Conservation (phyloP, 208 protist species). For the Acanthamoeba royreba region DNA sequence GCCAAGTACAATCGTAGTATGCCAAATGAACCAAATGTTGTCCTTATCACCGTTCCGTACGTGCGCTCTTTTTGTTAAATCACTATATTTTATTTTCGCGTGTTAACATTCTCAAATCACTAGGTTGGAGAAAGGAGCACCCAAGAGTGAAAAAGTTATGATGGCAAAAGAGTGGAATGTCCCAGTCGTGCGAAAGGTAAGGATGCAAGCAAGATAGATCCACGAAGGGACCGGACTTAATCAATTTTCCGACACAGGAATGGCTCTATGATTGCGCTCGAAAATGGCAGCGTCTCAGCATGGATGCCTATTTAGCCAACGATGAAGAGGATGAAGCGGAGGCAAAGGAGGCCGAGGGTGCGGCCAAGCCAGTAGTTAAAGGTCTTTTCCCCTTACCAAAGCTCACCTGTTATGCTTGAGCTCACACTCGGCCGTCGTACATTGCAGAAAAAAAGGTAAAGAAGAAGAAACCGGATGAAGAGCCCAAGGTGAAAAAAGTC, state of each 20-base stretch:
- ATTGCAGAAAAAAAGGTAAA: neutral
- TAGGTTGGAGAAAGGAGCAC: neutral
- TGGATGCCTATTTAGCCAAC: neutral
- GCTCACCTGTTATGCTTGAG: neutral
- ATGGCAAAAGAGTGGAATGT: neutral
- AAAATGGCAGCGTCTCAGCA: neutral
- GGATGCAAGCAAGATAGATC: too few relatives aligned
- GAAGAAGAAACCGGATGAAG: neutral
- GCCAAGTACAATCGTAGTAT: conserved; percentile 29
- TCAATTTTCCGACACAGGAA: too few relatives aligned
- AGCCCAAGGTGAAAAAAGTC: neutral
- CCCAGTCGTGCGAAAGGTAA: too few relatives aligned
- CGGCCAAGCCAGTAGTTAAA: neutral
- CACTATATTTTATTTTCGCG: neutral
- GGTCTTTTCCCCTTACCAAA: neutral
- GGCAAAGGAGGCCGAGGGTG: neutral
- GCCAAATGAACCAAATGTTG: neutral
- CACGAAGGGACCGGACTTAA: neutral
- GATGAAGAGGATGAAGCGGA: neutral
- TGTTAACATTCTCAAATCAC: neutral
- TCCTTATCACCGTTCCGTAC: neutral
- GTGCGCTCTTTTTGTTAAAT: neutral
- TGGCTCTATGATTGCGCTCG: conserved; percentile 29
- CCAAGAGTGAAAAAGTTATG: conserved; percentile 2
- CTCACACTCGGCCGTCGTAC: neutral